A percentile compares a stretch with the other conserved stretches of the same genome.
Conservation (phyloP, 2,329 filamentous ascomycete genomes). For the Cytospora chrysosperma region DNA sequence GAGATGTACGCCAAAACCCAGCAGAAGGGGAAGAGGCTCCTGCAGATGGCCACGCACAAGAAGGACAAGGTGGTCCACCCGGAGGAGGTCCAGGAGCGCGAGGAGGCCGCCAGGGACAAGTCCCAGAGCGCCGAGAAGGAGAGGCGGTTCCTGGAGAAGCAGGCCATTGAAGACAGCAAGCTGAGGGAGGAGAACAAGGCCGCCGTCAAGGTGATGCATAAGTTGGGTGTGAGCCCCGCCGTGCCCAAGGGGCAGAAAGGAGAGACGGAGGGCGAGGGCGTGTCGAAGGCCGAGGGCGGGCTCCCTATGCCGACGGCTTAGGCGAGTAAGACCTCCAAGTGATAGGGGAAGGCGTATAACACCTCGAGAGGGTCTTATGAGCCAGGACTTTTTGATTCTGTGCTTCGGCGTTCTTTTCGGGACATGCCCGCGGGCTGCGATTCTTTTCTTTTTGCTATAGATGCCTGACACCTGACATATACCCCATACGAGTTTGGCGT, state of each 20-base stretch:
- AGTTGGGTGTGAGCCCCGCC: slow-evolving; percentile 37
- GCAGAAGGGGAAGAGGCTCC: slow-evolving; percentile 58
- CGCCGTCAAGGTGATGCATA: slow-evolving; percentile 39
- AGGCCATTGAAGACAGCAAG: slow-evolving; percentile 34
- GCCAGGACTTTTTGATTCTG: background rate
- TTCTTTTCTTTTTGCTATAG: background rate
- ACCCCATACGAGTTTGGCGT: slow-evolving; percentile 9
- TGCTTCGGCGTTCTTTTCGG: background rate
- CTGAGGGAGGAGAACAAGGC: slow-evolving; percentile 40
- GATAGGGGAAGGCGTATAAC: background rate
- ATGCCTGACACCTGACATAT: background rate
- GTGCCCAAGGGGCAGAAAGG: slow-evolving; percentile 30
- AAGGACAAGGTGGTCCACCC: slow-evolving; percentile 62
- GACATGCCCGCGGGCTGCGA: background rate
- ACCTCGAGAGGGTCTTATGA: background rate
- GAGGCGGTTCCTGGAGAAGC: slow-evolving; percentile 42
- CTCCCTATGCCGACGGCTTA: background rate
- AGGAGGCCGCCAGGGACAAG: slow-evolving; percentile 61
- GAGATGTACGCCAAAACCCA: slow-evolving; percentile 75
- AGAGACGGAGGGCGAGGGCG: background rate
- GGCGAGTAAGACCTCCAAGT: background rate
- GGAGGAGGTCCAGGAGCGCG: slow-evolving; percentile 54
- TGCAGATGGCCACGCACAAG: slow-evolving; percentile 49
- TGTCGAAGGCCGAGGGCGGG: background rate
- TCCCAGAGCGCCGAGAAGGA: slow-evolving; percentile 58